Evolutionary conservation across 2,329 filamentous ascomycete genomes (phyloP).

Genomic region (Aspergillus ruber): DNA sequence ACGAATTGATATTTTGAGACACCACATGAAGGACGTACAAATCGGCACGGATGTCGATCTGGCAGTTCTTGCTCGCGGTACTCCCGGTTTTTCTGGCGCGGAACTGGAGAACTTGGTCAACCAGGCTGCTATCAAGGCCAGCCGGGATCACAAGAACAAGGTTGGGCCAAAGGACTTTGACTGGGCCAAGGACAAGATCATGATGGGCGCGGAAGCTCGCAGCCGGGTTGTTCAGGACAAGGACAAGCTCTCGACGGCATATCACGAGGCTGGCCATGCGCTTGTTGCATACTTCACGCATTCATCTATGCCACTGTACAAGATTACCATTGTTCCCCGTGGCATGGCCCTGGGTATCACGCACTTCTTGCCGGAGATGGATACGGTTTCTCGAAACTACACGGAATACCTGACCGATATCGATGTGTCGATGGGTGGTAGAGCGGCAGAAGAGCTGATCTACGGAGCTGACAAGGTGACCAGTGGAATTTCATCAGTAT

Average conservation of each 20-base stretch:
- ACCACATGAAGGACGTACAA: constrained; percentile 90
- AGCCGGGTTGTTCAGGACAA: constrained; percentile 86
- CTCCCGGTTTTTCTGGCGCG: constrained; percentile 86
- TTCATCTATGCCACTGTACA: constrained; percentile 75
- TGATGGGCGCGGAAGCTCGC: constrained; percentile 90
- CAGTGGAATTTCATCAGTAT: constrained; percentile 72
- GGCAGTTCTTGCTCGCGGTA: constrained; percentile 75
- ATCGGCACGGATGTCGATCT: constrained; percentile 73
- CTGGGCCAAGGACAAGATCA: constrained; percentile 96
- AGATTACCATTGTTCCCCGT: constrained; percentile 92
- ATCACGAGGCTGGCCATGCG: constrained; percentile 93
- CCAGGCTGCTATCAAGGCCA: constrained; percentile 90
- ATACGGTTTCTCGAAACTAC: constrained; percentile 84
- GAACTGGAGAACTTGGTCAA: constrained; percentile 97
- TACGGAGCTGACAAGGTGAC: constrained; percentile 90
- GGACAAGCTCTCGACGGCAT: constrained; percentile 93
- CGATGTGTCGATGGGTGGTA: constrained; percentile 75
- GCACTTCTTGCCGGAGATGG: constrained; percentile 79
- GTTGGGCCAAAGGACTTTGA: constrained; percentile 79
- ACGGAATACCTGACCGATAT: constrained; percentile 75
- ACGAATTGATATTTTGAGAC: constrained; percentile 83
- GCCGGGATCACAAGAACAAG: constrained; percentile 69
- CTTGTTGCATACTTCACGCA: constrained; percentile 80
- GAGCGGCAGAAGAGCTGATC: constrained; percentile 81
- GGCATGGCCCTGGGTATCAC: constrained; percentile 83